A percentile compares a stretch with the other conserved stretches of the same genome.
phyloP scores from a whole-genome alignment of 768 basidiomycete species.

The Xerocomellus chrysenteron region DNA sequence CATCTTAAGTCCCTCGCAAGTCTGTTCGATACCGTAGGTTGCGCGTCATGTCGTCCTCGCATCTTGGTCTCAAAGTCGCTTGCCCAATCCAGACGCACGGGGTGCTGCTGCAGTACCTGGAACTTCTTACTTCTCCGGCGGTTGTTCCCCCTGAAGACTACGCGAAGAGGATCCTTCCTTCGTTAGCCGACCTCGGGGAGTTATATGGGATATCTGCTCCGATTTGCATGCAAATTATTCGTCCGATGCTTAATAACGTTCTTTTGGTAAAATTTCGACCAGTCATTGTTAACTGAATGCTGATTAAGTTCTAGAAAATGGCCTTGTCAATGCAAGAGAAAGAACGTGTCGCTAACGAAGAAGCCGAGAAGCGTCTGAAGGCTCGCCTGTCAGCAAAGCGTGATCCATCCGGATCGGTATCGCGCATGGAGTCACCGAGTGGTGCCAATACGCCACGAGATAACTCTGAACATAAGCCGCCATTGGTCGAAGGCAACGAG shows the following conservation, averaged over 20 bases:
- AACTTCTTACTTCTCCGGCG: constrained; percentile 74
- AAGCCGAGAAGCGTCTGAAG: constrained; percentile 78
- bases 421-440: constrained; percentile 66
- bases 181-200: constrained; percentile 68
- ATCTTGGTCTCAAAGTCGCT: constrained; percentile 22
- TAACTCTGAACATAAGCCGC: constrained; percentile 21
- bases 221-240: constrained; percentile 91
- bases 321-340: constrained; percentile 67
- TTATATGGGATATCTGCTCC: constrained; percentile 80
- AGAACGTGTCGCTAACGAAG: constrained; percentile 67
- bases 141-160: constrained; percentile 73
- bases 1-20: constrained; percentile 85
- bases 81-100: constrained; percentile 71
- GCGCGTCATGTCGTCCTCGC: constrained; percentile 12
- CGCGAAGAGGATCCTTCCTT: constrained; percentile 68
- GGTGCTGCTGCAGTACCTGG: constrained; percentile 88
- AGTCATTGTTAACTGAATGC: constrained; percentile 1
- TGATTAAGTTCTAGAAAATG: constrained; percentile 42
- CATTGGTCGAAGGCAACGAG: constrained; percentile 36
- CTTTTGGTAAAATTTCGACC: constrained; percentile 49
- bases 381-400: constrained; percentile 73
- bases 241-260: constrained; percentile 70
- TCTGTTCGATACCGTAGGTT: constrained; percentile 83
- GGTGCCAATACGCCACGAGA: constrained; percentile 32
- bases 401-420: constrained; percentile 54